Evolutionary conservation across 805 yeast genomes (phyloP).

Genomic region (Monosporozyma aerobia): DNA sequence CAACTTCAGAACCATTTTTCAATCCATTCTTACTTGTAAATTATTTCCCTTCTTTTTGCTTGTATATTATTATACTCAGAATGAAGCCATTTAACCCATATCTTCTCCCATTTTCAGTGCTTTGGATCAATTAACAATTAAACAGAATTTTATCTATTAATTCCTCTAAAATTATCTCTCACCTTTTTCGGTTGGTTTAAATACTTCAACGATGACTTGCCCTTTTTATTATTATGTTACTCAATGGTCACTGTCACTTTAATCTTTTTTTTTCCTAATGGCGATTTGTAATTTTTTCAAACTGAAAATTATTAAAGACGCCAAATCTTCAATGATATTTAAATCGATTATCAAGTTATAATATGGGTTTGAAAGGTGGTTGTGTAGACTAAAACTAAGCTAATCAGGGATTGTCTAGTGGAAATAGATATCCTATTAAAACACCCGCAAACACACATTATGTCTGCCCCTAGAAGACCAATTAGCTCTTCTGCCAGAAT

Average conservation of each 20-base stretch:
- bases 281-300: background rate
- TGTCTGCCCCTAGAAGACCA: background rate
- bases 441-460: background rate
- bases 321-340: background rate
- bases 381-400: background rate
- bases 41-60: too few relatives aligned
- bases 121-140: too few relatives aligned
- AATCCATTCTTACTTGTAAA: too few relatives aligned
- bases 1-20: too few relatives aligned
- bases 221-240: background rate
- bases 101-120: too few relatives aligned
- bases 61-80: too few relatives aligned
- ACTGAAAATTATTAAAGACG: background rate
- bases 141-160: too few relatives aligned
- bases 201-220: background rate
- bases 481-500: constrained; percentile 40
- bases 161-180: too few relatives aligned
- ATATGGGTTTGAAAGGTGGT: too few relatives aligned
- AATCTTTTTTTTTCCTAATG: background rate
- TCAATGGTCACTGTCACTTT: too few relatives aligned
- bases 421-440: background rate
- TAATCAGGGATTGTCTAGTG: background rate
- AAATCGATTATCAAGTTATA: background rate
- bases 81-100: too few relatives aligned
- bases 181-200: too few relatives aligned